Percentiles rank a stretch among this genome's conserved stretches.
phyloP scores from a whole-genome alignment of 805 yeast species.

The Tetrapisispora fleetii region DNA sequence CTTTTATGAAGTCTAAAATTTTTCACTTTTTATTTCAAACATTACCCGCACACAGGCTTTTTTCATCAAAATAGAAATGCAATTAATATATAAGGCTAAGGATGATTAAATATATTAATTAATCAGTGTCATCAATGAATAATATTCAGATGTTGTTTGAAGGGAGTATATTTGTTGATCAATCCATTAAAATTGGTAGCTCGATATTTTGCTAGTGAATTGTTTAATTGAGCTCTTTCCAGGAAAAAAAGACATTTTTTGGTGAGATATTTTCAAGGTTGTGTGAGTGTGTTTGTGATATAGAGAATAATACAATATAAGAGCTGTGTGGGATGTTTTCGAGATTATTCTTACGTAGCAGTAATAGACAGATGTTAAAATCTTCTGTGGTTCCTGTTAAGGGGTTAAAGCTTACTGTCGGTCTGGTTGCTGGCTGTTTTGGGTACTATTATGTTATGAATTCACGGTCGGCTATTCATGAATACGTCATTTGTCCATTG shows the following conservation, averaged over 20 bases:
- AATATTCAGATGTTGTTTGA: too few relatives aligned
- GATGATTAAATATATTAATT: not conserved
- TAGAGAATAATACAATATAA: not conserved
- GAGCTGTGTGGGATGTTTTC: not conserved
- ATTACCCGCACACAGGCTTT: not conserved
- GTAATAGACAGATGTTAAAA: slow-evolving; percentile 8
- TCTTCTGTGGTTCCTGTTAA: slow-evolving; percentile 12
- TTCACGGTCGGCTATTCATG: slow-evolving; percentile 75
- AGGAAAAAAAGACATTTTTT: too few relatives aligned
- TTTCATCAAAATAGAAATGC: not conserved
- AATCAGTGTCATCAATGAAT: not conserved
- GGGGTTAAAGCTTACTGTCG: slow-evolving; percentile 17
- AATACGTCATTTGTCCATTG: slow-evolving; percentile 70
- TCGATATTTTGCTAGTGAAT: too few relatives aligned
- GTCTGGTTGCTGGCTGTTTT: slow-evolving; percentile 25
- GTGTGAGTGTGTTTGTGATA: too few relatives aligned
- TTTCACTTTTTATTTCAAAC: not conserved
- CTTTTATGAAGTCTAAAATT: not conserved
- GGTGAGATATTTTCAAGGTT: not conserved
- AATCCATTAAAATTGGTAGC: too few relatives aligned
- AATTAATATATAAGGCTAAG: not conserved
- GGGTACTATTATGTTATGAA: slow-evolving; percentile 54
- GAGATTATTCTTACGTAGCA: slow-evolving; percentile 6
- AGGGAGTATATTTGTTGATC: too few relatives aligned
- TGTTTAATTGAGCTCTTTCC: too few relatives aligned